Percentiles rank a stretch among this genome's conserved stretches.
Conservation (phyloP, 2,329 filamentous ascomycete genomes). For the Paradendryphiella salina region DNA sequence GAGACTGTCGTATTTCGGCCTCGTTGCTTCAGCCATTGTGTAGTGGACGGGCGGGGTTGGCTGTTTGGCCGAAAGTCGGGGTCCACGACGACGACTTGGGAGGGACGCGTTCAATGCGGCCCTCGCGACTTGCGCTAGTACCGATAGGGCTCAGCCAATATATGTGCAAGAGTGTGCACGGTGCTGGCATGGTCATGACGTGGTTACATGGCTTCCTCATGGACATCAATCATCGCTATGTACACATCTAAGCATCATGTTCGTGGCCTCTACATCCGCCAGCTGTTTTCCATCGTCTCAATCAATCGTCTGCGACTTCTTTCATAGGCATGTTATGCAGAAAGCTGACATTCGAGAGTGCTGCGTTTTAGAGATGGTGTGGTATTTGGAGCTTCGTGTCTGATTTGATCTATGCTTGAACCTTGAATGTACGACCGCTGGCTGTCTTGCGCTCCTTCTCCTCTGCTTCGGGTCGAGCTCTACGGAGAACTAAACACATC, state of each 20-base stretch:
- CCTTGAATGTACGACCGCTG: conserved; percentile 87
- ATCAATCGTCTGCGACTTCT: neutral
- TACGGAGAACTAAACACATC: conserved; percentile 74
- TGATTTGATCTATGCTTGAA: conserved; percentile 51
- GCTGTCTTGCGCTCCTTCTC: conserved; percentile 98
- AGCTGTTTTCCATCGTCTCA: neutral
- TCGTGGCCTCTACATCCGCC: neutral
- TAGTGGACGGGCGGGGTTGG: conserved; percentile 2
- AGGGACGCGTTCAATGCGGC: conserved; percentile 24
- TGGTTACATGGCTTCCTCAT: neutral
- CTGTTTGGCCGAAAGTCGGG: conserved; percentile 12
- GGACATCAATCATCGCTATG: neutral
- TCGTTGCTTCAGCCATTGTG: conserved; percentile 39
- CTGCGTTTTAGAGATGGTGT: neutral
- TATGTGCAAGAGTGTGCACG: neutral
- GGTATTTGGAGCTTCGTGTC: neutral
- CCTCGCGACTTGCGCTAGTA: conserved; percentile 25
- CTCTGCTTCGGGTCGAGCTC: conserved; percentile 91
- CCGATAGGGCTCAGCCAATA: conserved; percentile 1
- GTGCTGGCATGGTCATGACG: neutral
- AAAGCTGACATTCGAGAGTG: neutral
- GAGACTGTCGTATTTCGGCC: conserved; percentile 56
- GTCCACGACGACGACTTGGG: conserved; percentile 5
- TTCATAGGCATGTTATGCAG: neutral
- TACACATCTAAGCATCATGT: neutral